These are phyloP conservation scores for Metschnikowia hibisci DNA, from an alignment of 805 yeast species.

Conservation along the genomic window DNA sequence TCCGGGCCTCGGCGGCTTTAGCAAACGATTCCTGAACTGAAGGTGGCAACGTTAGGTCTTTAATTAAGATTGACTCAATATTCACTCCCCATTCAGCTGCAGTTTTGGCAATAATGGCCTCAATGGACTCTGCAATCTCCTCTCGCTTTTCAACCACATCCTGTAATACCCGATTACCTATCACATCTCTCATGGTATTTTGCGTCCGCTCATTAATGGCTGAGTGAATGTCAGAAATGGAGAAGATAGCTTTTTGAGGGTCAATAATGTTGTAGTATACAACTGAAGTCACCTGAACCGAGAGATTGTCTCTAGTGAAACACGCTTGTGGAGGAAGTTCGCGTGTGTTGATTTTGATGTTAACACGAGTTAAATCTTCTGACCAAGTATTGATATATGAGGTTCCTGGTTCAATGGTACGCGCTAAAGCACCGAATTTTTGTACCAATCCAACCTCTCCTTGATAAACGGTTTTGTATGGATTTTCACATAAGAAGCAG, in stretches of 20 bases:
- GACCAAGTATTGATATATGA: conserved; percentile 61
- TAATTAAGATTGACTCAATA: conserved; percentile 63
- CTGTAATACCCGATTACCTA: conserved; percentile 62
- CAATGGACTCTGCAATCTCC: conserved; percentile 61
- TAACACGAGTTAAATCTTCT: conserved; percentile 49
- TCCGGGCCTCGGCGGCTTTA: conserved; percentile 70
- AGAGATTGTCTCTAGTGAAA: conserved; percentile 68
- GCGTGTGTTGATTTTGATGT: conserved; percentile 53
- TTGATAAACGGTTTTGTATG: conserved; percentile 56
- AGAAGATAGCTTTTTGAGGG: conserved; percentile 63
- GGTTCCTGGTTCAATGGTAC: conserved; percentile 68
- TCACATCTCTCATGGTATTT: conserved; percentile 68
- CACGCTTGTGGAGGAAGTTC: conserved; percentile 67
- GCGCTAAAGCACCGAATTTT: conserved; percentile 59
- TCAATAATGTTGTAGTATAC: conserved; percentile 63
- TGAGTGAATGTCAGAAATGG: conserved; percentile 48
- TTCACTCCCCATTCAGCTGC: conserved; percentile 69
- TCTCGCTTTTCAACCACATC: conserved; percentile 72
- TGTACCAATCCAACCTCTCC: conserved; percentile 69
- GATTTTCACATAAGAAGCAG: conserved; percentile 58
- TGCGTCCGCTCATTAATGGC: conserved; percentile 67
- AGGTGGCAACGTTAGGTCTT: conserved; percentile 55
- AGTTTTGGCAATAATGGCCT: conserved; percentile 55
- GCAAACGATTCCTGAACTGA: conserved; percentile 59
- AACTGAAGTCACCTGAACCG: conserved; percentile 59